A percentile compares a stretch with the other conserved stretches of the same genome.
Conservation (phyloP, 2,329 filamentous ascomycete genomes). For the Camillea tinctor region DNA sequence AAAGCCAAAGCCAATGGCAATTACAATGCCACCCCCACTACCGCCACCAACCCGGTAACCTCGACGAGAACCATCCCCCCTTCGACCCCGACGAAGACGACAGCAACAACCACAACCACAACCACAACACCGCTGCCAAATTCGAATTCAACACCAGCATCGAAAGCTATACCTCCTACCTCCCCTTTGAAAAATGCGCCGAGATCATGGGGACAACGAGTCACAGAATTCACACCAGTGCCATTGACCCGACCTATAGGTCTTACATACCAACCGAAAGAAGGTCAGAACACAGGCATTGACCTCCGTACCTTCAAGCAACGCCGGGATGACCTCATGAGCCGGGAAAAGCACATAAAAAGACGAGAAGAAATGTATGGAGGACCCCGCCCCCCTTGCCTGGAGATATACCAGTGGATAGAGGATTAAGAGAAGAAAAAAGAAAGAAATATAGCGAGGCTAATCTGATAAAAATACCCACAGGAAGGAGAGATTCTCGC, state of each 20-base stretch:
- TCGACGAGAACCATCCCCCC: constrained; percentile 6
- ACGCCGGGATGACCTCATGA: constrained; percentile 74
- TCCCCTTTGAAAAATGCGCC: constrained; percentile 57
- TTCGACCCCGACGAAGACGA: constrained; percentile 7
- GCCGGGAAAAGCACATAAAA: constrained; percentile 81
- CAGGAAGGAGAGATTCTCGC: constrained; percentile 72
- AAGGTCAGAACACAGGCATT: constrained; percentile 79
- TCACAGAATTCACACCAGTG: constrained; percentile 56
- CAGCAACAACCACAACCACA: constrained; percentile 6
- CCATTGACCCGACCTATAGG: constrained; percentile 76
- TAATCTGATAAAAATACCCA: constrained; percentile 1
- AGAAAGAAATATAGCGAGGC: too few relatives aligned
- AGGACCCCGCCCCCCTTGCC: background rate
- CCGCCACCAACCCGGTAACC: constrained; percentile 3
- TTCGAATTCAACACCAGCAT: constrained; percentile 8
- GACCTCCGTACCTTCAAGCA: constrained; percentile 67
- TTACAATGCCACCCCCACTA: constrained; percentile 18
- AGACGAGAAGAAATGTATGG: constrained; percentile 72
- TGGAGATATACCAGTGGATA: too few relatives aligned
- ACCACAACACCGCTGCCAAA: constrained; percentile 10
- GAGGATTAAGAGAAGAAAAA: too few relatives aligned
- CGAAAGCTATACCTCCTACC: constrained; percentile 34
- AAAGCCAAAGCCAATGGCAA: constrained; percentile 19
- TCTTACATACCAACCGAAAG: constrained; percentile 67
- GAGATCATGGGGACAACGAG: constrained; percentile 56